phyloP scores from a whole-genome alignment of 768 basidiomycete species.

The Naganishia onofrii region DNA sequence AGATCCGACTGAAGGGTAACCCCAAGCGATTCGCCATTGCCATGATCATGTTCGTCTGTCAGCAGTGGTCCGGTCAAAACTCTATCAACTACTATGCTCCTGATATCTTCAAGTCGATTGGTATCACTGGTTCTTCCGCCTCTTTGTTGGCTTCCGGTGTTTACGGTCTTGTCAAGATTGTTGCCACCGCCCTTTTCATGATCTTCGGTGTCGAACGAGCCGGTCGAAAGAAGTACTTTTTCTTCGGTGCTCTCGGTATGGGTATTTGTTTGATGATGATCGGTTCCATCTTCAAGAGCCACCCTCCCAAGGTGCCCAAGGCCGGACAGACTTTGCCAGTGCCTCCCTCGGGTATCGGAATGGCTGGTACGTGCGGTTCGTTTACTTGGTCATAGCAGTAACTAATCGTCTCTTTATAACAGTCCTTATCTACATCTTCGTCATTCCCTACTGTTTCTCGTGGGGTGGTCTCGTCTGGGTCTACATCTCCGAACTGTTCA shows the following conservation, averaged over 20 bases:
- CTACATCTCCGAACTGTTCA: conserved; percentile 76
- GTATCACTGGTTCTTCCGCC: conserved; percentile 47
- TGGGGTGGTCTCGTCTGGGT: conserved; percentile 72
- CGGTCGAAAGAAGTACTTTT: conserved; percentile 58
- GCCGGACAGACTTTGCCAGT: conserved; percentile 36
- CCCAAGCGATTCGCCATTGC: conserved; percentile 80
- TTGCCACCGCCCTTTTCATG: conserved; percentile 53
- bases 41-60: conserved; percentile 61
- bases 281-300: conserved; percentile 76
- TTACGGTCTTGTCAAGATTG: conserved; percentile 54
- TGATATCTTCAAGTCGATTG: conserved; percentile 50
- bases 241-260: conserved; percentile 73
- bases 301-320: conserved; percentile 56
- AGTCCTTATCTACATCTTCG: conserved; percentile 76
- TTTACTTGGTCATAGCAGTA: neutral
- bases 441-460: conserved; percentile 80
- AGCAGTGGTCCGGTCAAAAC: conserved; percentile 75
- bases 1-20: conserved; percentile 78
- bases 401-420: neutral
- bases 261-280: conserved; percentile 75
- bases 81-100: conserved; percentile 56
- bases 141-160: conserved; percentile 53
- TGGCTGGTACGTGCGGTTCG: conserved; percentile 57
- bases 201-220: conserved; percentile 51
- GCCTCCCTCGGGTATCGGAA: conserved; percentile 62